phyloP scores from a whole-genome alignment of 2,329 filamentous ascomycete genomes.

The Fusarium brevicatenulatum region DNA sequence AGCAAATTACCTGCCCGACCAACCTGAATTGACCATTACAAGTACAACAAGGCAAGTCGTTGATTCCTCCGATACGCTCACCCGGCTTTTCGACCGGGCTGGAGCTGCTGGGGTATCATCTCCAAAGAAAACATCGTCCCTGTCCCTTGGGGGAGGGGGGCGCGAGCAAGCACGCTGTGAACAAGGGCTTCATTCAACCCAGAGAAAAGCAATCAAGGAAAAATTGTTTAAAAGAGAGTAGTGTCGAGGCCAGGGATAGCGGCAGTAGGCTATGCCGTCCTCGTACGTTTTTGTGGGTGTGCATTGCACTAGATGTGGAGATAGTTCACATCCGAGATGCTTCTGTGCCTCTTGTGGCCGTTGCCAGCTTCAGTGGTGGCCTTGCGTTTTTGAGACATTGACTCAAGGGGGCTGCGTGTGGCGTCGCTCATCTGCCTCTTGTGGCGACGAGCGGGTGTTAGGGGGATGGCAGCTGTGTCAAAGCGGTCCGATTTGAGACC shows the following conservation, averaged over 20 bases:
- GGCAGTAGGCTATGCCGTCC: slow-evolving; percentile 55
- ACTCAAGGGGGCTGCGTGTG: slow-evolving; percentile 61
- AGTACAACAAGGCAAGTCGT: not conserved
- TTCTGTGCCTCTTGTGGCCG: slow-evolving; percentile 66
- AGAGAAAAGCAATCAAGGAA: slow-evolving; percentile 29
- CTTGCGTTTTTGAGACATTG: slow-evolving; percentile 64
- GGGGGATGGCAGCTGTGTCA: slow-evolving; percentile 72
- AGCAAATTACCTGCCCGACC: slow-evolving; percentile 23
- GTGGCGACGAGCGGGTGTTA: slow-evolving; percentile 72
- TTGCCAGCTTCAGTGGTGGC: slow-evolving; percentile 56
- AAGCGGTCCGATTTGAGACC: slow-evolving; percentile 74
- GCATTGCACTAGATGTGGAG: slow-evolving; percentile 54
- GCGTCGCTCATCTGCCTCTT: slow-evolving; percentile 59
- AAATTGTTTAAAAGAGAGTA: slow-evolving; percentile 31
- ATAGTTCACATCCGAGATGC: slow-evolving; percentile 66
- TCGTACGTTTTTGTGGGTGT: slow-evolving; percentile 52
- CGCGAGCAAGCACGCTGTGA: slow-evolving; percentile 31
- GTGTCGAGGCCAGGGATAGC: slow-evolving; percentile 57
- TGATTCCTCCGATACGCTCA: slow-evolving; percentile 39
- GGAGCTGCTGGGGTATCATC: slow-evolving; percentile 36
- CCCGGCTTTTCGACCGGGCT: slow-evolving; percentile 36
- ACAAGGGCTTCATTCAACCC: slow-evolving; percentile 34
- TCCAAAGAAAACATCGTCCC: slow-evolving; percentile 36
- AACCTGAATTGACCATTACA: not conserved
- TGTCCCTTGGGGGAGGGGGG: slow-evolving; percentile 22